Conservation (phyloP, 306 rosid species). For the Vigna reflexopilosa region DNA sequence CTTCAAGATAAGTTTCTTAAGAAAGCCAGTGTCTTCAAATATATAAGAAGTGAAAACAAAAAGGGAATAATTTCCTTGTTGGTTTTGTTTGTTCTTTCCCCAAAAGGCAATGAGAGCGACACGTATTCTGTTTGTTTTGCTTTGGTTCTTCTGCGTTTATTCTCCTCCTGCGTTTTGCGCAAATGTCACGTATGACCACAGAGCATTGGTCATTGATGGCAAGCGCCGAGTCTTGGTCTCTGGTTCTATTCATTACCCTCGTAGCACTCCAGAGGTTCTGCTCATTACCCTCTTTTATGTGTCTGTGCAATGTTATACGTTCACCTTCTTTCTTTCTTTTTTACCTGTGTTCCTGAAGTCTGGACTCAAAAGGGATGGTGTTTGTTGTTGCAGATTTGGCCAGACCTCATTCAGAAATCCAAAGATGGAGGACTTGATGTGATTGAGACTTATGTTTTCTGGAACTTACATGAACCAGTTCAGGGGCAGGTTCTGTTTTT, state of each 20-base stretch:
- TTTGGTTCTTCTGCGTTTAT: slow-evolving; percentile 54
- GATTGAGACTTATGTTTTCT: slow-evolving; percentile 91
- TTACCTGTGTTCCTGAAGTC: slow-evolving; percentile 1
- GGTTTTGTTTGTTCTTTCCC: slow-evolving; percentile 3
- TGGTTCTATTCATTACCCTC: slow-evolving; percentile 97
- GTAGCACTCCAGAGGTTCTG: slow-evolving; percentile 85
- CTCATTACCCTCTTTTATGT: neutral
- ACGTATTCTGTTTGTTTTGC: slow-evolving; percentile 40
- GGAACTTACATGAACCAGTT: slow-evolving; percentile 88
- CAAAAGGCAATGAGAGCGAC: slow-evolving; percentile 54
- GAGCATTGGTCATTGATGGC: slow-evolving; percentile 87
- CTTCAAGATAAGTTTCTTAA: slow-evolving; percentile 33
- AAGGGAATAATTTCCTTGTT: slow-evolving; percentile 27
- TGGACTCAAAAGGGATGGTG: slow-evolving; percentile 18
- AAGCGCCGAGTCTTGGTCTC: slow-evolving; percentile 77
- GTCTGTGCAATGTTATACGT: neutral
- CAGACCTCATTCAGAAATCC: slow-evolving; percentile 86
- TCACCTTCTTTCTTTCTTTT: too few relatives aligned
- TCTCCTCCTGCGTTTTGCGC: slow-evolving; percentile 50
- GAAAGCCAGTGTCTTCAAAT: slow-evolving; percentile 14
- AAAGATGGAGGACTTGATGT: slow-evolving; percentile 96
- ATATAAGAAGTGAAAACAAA: slow-evolving; percentile 7
- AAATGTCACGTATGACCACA: slow-evolving; percentile 81
- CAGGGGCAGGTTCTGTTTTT: slow-evolving; percentile 68
- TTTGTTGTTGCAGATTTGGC: slow-evolving; percentile 84